Base-by-base conservation (phyloP, 2,329 filamentous ascomycete species). In the Claviceps fusiformis region DNA sequence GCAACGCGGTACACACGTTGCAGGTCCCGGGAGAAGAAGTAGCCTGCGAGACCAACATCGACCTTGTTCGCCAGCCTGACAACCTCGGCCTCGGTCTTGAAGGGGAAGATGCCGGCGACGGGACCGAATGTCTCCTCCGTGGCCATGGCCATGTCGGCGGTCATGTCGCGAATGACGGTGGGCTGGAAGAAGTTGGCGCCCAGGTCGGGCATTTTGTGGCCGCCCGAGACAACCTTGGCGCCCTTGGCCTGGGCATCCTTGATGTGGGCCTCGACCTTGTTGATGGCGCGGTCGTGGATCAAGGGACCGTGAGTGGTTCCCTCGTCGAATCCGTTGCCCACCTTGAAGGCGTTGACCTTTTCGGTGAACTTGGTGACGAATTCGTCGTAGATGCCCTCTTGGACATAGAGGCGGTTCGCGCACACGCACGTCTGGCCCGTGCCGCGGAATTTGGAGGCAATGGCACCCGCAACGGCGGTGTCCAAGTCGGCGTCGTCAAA, bases 381-480 rank as follows among this genome's bases (percentile, higher is more conserved):
- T 43, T 78, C 73, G 63, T 92, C 86, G 71, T 93, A 90, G 68
- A 95, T 80, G 57, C 82, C 85, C 41, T 77, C 75, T 68, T 95
- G 89, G 9, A 95, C 79, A 68, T 87, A 92, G 60, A 95, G 81
- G 35, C 89, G 79, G 73, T 95, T 95, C 31, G 87, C 87, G 64
- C 87, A 91, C 27, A 97, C 91, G 69, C 93, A 98, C 0, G 93
- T 97, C 76, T 98, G 93, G 41, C 93, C 93, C 0, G 89, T 95
- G 43, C 86, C 89, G 54, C 93, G 86, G 81, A 97, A 97, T 70
- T 97, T 98, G 64, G 82, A 91, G 29, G 84, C 75, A 54, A 97
- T 80, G 50, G 90, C 90, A 31, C 91, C 92, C 0, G 82, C 74
- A 1, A 97, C 89, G 2, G 93, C 93, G 5, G 76, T 73, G 57